phyloP scores from a whole-genome alignment of 768 basidiomycete species.

The Rubroboletus pulcherrimus region DNA sequence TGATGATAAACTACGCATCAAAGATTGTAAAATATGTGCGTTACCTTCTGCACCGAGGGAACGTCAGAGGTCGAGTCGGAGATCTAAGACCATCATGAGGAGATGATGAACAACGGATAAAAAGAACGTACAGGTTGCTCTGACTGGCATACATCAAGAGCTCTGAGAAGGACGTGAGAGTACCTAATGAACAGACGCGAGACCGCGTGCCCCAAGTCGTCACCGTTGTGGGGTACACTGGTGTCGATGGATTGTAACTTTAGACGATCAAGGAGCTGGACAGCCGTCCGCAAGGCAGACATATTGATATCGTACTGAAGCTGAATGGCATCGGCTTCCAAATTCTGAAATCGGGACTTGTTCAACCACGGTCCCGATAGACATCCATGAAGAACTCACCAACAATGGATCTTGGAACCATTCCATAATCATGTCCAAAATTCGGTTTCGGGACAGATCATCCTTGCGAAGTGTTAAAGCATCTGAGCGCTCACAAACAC shows the following conservation, averaged over 20 bases:
- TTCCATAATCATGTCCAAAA: slow-evolving; percentile 73
- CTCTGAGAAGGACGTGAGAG: slow-evolving; percentile 59
- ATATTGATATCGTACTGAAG: slow-evolving; percentile 67
- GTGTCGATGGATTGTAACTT: slow-evolving; percentile 59
- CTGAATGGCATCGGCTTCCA: slow-evolving; percentile 35
- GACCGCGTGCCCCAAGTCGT: slow-evolving; percentile 65
- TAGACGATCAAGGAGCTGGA: slow-evolving; percentile 72
- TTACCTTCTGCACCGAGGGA: slow-evolving; percentile 45
- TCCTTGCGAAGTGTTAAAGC: slow-evolving; percentile 65
- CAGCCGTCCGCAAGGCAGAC: slow-evolving; percentile 67
- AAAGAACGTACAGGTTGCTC: slow-evolving; percentile 41
- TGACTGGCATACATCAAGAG: slow-evolving; percentile 49
- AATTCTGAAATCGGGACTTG: slow-evolving; percentile 24
- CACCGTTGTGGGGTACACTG: slow-evolving; percentile 46
- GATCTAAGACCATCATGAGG: slow-evolving; percentile 29
- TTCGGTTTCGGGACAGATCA: slow-evolving; percentile 57
- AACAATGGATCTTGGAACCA: slow-evolving; percentile 62
- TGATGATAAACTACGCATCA: slow-evolving; percentile 5
- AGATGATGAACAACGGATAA: background rate
- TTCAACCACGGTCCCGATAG: background rate
- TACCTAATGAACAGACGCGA: slow-evolving; percentile 81
- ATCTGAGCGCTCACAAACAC: slow-evolving; percentile 59
- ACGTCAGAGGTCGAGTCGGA: slow-evolving; percentile 50
- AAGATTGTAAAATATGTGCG: background rate
- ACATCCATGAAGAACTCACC: slow-evolving; percentile 37